Percentiles rank a stretch among this genome's conserved stretches.
phyloP scores from a whole-genome alignment of 73 alveolate genomes.

The Paramecium caudatum region DNA sequence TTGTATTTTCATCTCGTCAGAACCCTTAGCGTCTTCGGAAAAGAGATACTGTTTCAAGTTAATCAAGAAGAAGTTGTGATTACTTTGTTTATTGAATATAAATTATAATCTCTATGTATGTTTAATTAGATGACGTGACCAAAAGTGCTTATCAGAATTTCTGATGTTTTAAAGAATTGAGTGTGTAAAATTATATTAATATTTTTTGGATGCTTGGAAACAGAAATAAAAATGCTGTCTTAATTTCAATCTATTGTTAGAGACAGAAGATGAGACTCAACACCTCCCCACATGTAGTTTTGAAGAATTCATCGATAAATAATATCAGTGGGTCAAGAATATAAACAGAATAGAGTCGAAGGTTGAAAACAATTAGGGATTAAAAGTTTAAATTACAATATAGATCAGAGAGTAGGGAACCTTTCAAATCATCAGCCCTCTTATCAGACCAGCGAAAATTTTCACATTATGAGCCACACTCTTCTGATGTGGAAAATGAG shows the following conservation, averaged over 20 bases:
- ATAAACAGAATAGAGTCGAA: slow-evolving; percentile 3
- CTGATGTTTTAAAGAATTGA: too few relatives aligned
- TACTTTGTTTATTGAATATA: too few relatives aligned
- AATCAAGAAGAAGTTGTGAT: neutral
- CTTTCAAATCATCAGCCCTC: neutral
- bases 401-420: slow-evolving; percentile 17
- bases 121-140: too few relatives aligned
- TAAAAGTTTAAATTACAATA: neutral
- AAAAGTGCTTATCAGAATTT: too few relatives aligned
- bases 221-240: neutral
- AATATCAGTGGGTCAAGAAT: slow-evolving; percentile 11
- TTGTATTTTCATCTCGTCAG: neutral
- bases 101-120: too few relatives aligned
- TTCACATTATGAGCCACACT: slow-evolving; percentile 8
- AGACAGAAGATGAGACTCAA: neutral
- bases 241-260: neutral
- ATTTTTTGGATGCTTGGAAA: neutral
- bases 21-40: neutral
- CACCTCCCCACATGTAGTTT: neutral
- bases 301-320: neutral
- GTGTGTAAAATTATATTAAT: too few relatives aligned
- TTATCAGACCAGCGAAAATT: neutral
- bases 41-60: neutral
- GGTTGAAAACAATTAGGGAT: neutral
- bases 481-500: neutral